Conservation (phyloP, 2,329 filamentous ascomycete genomes). For the Pseudocercospora macadamiae region DNA sequence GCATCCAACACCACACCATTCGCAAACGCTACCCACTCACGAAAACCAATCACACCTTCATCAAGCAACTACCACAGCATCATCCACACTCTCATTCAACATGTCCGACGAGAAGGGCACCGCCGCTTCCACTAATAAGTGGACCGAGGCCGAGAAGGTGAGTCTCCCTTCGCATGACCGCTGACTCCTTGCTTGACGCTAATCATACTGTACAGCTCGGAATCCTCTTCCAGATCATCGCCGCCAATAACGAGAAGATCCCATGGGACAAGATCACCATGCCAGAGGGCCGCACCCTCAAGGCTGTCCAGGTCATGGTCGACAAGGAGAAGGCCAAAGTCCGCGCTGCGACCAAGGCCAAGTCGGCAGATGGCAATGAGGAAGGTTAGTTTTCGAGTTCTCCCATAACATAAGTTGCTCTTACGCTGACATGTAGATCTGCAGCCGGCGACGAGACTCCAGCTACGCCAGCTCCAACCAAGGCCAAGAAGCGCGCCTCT, state of each 20-base stretch:
- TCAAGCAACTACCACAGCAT: not conserved
- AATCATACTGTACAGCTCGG: conserved; percentile 22
- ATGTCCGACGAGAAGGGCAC: conserved; percentile 28
- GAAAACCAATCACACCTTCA: conserved; percentile 11
- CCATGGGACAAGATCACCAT: conserved; percentile 35
- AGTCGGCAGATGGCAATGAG: not conserved
- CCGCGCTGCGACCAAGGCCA: conserved; percentile 24
- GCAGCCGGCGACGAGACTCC: conserved; percentile 9
- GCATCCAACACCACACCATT: not conserved
- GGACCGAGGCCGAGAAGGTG: conserved; percentile 40
- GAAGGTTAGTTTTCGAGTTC: not conserved
- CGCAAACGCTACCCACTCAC: not conserved
- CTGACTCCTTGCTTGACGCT: not conserved
- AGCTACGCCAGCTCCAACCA: conserved; percentile 20
- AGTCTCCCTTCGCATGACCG: not conserved
- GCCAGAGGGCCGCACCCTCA: conserved; percentile 37
- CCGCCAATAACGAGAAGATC: conserved; percentile 28
- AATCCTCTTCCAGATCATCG: conserved; percentile 36
- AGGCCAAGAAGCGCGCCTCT: conserved; percentile 30
- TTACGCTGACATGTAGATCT: no score
- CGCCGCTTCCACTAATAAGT: conserved; percentile 33
- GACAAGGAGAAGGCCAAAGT: conserved; percentile 38
- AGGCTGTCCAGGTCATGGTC: conserved; percentile 35
- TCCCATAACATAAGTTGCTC: no score
- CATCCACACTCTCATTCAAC: conserved; percentile 14